These are phyloP conservation scores for Chaetomiaceae sp. DNA, from an alignment of 2,329 filamentous ascomycete species.

Conservation along the genomic window DNA sequence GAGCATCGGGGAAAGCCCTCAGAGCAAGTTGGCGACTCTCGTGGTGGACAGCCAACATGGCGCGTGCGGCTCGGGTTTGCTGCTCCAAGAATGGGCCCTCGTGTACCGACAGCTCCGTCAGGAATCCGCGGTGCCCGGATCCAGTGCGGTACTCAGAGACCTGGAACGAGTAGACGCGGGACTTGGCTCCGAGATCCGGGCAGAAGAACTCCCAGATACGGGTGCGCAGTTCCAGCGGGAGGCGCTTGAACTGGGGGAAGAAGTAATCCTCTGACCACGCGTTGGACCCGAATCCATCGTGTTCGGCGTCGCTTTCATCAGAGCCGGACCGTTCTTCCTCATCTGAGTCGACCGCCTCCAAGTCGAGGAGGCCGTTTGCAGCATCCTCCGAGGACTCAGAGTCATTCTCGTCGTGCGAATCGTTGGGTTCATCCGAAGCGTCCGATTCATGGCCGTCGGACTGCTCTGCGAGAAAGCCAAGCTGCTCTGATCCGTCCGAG, in stretches of 20 bases:
- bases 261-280: conserved; percentile 4
- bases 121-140: background rate
- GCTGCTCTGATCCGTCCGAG: conserved; percentile 13
- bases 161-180: conserved; percentile 27
- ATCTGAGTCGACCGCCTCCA: conserved; percentile 31
- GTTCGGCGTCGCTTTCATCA: background rate
- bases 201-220: conserved; percentile 35
- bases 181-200: conserved; percentile 28
- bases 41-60: conserved; percentile 29
- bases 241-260: conserved; percentile 34
- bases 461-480: conserved; percentile 5
- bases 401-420: background rate
- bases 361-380: conserved; percentile 27
- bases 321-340: conserved; percentile 13
- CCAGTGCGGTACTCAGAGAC: background rate
- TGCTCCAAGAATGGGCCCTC: conserved; percentile 23
- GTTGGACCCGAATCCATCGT: background rate
- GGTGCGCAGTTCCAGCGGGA: conserved; percentile 34
- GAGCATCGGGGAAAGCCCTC: conserved; percentile 30
- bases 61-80: conserved; percentile 31
- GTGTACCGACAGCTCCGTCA: conserved; percentile 2
- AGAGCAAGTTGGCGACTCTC: conserved; percentile 34
- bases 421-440: conserved; percentile 10
- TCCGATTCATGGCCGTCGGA: conserved; percentile 15
- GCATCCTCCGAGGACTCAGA: background rate